phyloP scores from a whole-genome alignment of 1,284 basidiomycete genomes.

The Cutaneotrichosporon cyanovorans region DNA sequence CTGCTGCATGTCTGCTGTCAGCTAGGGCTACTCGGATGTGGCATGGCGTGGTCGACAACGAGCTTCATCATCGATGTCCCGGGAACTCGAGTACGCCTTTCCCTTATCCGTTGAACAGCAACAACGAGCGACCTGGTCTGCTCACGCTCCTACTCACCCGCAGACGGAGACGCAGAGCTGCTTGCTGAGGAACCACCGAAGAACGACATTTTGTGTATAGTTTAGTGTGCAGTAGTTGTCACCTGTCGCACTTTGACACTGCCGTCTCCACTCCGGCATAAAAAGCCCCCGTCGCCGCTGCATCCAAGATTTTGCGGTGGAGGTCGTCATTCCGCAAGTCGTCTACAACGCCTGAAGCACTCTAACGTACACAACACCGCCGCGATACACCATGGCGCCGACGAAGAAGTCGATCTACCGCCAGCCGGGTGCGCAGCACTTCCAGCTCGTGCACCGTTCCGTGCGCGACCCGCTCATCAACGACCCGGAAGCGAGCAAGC shows the following conservation, averaged over 20 bases:
- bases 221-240: not conserved
- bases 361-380: no score
- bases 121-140: no score
- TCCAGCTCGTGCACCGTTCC: constrained; percentile 94
- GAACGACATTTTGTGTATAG: constrained; percentile 4
- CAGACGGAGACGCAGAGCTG: not conserved
- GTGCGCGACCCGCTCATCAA: constrained; percentile 89
- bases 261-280: not conserved
- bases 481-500: constrained; percentile 78
- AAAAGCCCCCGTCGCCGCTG: not conserved
- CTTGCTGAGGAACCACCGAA: constrained; percentile 2
- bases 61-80: no score
- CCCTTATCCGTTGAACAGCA: no score
- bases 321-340: not conserved
- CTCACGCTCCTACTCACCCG: not conserved
- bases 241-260: not conserved
- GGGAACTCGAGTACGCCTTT: no score
- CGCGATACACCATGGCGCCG: constrained; percentile 44
- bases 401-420: constrained; percentile 74
- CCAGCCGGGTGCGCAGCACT: constrained; percentile 79
- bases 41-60: no score
- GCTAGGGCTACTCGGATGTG: not conserved
- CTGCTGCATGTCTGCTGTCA: constrained; percentile 34
- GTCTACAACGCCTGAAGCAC: no score
- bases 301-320: constrained; percentile 7